Evolutionary conservation across 2,329 filamentous ascomycete genomes (phyloP), one percentile per base, ranked within the genome.

Genomic region (Aspergillus sp.): DNA sequence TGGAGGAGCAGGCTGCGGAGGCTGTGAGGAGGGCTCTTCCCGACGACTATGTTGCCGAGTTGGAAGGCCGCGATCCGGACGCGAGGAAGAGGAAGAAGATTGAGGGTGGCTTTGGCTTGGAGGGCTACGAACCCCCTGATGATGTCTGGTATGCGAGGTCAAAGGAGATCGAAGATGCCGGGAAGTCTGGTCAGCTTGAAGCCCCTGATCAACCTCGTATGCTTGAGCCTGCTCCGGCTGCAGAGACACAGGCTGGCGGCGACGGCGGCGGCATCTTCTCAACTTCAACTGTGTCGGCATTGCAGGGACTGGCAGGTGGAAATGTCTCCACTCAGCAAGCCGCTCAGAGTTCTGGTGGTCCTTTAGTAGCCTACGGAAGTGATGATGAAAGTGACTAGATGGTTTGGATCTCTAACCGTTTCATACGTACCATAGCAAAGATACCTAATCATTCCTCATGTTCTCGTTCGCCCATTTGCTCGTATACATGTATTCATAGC

Each of bases 1-100:
- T 98, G 39, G 91, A 98, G 55, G 91, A 98, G 54, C 91, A 98
- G 58, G 91, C 91, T 2, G 91, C 91, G 0, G 91, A 95, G 51
- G 93, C 91, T 1, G 86, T 98, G 36, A 71, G 91, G 12, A 72
- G 82, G 43, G 89, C 91, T 0, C 66, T 98, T 4, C 91, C 91
- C 0, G 86, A 82, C 0, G 85, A 86, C 16, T 96, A 91, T 44
- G 80, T 98, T 0, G 86, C 86, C 0, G 86, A 98, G 66, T 80
- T 98, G 29, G 91, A 98, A 58, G 91, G 91, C 11, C 76, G 84
- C 31, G 86, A 94, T 44, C 83, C 84, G 0, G 85, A 88, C 48
- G 82, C 86, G 25, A 74, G 79, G 53, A 96, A 95, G 66, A 72
- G 88, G 50, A 77, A 89, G 59, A 93, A 85, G 62, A 78, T 94